These are phyloP conservation scores for Eucalyptus shirleyi DNA, from an alignment of 345 rosid genomes.

Conservation along the genomic window DNA sequence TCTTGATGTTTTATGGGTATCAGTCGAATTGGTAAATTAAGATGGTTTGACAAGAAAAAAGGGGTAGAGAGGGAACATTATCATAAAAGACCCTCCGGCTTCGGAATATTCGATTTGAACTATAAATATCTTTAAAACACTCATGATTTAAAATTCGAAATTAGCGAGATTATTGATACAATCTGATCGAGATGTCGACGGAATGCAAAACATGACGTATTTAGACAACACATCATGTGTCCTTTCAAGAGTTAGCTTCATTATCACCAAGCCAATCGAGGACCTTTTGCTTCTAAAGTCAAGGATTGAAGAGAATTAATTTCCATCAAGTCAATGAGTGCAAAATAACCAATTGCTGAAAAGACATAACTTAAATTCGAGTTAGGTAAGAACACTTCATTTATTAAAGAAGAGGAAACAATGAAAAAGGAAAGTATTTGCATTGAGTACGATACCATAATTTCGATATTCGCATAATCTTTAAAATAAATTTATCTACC, in stretches of 20 bases:
- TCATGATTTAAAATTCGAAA: not conserved
- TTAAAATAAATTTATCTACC: not conserved
- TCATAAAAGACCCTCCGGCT: rapidly evolving
- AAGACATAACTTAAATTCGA: not conserved
- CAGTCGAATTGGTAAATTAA: not conserved
- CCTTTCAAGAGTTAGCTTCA: too few relatives aligned
- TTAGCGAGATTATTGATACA: not conserved
- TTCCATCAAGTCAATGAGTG: not conserved
- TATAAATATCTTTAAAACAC: rapidly evolving
- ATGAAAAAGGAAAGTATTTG: rapidly evolving
- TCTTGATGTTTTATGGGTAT: not conserved
- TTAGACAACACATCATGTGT: too few relatives aligned
- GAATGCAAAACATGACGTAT: too few relatives aligned
- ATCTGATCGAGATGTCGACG: rapidly evolving
- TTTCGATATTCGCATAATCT: not conserved
- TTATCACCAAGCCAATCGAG: not conserved
- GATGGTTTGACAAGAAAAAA: not conserved
- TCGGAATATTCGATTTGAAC: rapidly evolving
- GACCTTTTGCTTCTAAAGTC: not conserved
- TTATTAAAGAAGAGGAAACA: not conserved
- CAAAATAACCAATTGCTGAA: not conserved
- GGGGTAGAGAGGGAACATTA: not conserved
- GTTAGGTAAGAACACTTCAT: not conserved
- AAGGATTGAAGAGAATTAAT: not conserved
- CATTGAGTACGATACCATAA: not conserved